phyloP scores from a whole-genome alignment of 2,329 filamentous ascomycete genomes.

The Elsinoe ampelina region DNA sequence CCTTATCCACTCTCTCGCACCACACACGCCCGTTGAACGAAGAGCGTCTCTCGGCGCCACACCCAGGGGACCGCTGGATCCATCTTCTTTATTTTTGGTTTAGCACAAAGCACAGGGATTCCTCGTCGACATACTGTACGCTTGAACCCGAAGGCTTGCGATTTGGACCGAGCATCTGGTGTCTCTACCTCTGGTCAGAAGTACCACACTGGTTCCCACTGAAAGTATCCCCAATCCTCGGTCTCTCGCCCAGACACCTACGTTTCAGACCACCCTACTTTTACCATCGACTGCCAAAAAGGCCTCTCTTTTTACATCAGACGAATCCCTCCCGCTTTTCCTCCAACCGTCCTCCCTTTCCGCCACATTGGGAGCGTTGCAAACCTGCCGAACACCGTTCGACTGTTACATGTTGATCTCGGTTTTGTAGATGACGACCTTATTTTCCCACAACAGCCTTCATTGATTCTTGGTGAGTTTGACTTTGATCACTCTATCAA shows the following conservation, averaged over 20 bases:
- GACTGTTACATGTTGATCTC: constrained; percentile 5
- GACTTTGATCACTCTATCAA: neutral
- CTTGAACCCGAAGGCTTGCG: neutral
- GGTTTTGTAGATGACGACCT: constrained; percentile 1
- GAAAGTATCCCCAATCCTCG: constrained; percentile 2
- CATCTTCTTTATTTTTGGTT: constrained; percentile 12
- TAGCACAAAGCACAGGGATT: neutral
- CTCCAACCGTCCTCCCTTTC: constrained; percentile 9
- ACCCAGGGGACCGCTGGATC: constrained; percentile 4
- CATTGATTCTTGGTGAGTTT: constrained; percentile 8
- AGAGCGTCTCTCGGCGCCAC: constrained; percentile 6
- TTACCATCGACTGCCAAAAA: constrained; percentile 6
- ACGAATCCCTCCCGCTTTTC: constrained; percentile 10
- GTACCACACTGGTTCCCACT: constrained; percentile 11
- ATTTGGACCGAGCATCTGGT: constrained; percentile 9
- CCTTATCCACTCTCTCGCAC: constrained; percentile 5
- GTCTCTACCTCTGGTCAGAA: constrained; percentile 12
- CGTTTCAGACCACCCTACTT: constrained; percentile 14
- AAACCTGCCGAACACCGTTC: constrained; percentile 6
- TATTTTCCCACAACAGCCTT: neutral
- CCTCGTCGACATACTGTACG: constrained; percentile 1
- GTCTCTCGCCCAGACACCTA: constrained; percentile 9
- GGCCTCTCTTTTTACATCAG: neutral
- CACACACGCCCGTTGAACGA: neutral
- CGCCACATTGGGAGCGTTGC: constrained; percentile 9